Evolutionary conservation across 345 rosid species (phyloP), one percentile per base, ranked within the genome.

Genomic region (Noccaea bulbosa): DNA sequence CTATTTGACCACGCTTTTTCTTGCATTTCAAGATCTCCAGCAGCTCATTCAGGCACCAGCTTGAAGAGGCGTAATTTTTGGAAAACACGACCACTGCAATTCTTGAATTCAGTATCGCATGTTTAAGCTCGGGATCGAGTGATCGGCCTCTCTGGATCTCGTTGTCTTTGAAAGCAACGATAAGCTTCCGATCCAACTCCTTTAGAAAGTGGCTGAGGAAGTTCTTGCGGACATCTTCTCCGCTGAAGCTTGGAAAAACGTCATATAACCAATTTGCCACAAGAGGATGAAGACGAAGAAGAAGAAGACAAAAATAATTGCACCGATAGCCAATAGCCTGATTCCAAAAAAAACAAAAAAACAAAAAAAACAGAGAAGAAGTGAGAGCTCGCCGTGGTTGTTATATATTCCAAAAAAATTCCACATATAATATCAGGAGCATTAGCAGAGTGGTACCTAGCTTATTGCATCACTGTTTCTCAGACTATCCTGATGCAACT

Each of bases 11-110:
- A 0, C 0, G 34, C 1, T 8, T 27, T 22, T 69, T 3, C 5
- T 20, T 46, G 2, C 65, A 69, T 7, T 11, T 50, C 3, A 60
- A n/a, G 8, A 71, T 71, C 37, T 71, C 62, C 3, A 50, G 0
- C 32, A 71, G 3, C 44, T 71, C 75, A 2, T 70, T 5, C 0
- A 70, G 15, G 1, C 68, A 60, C 61, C 61, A 70, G 20, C 52
- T 30, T 0, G 75, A 70, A 32, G 75, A 61, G 1, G 68, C 2
- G 11, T 61, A 71, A 0, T 61, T 50, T 41, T 41, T 5, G 0
- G 75, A 51, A 3, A 71, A 50, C 7, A 70, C 34, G 0, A 70
- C 68, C 2, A 70, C 7, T 0, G 68, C 67, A 0, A 60, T 61
- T 3, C 60, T 70, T 0, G 75, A 70, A 5, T 3, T 4, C 2